Base-by-base conservation (phyloP, 768 basidiomycete genomes). In the Lactifluus rugatus region DNA sequence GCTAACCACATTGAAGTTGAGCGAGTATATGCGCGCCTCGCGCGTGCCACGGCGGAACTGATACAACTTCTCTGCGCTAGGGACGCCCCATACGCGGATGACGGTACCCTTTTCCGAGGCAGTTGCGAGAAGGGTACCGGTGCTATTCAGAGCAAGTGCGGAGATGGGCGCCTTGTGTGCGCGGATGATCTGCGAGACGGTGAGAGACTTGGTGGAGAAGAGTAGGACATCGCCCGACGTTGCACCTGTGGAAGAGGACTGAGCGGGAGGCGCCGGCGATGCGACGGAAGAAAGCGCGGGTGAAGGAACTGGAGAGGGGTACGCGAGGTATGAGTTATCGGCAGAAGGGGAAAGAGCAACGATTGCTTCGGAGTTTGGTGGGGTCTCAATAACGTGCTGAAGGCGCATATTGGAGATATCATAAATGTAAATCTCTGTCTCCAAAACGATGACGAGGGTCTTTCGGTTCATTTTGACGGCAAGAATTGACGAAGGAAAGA, bases 321-420 rank as follows among this genome's bases (percentile, higher is more conserved):
- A 99, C 46, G 93, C 96, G 58, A 98, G 87, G 73, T 90, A 96
- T 8, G 90, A 93, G 67, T 81, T 86, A 58, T 97, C 94, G 14
- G 92, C 85, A 32, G 90, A 92, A 0, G 96, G 93, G 0, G 94
- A 94, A 21, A 99, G 81, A 0, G 96, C 89, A 70, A 91, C 93
- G 67, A 97, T 92, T 42, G 93, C 95, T 68, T 96, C 88, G 2
- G 95, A 93, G 70, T 99, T 99, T 0, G 91, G 83, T 8, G 89
- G 86, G 0, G 96, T 98, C 75, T 99, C 96, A 46, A 98, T 94
- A 41, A 97, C 95, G 70, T 98, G 95, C 39, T 96, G 73, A 26
- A 99, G 79, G 57, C 93, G 86, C 96, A 99, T 98, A 64, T 97
- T 99, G 48, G 87, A 90, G 66, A 98, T 98, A 70, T 99, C 96